phyloP scores from a whole-genome alignment of 768 basidiomycete species.

The Tubosaeta sp. region DNA sequence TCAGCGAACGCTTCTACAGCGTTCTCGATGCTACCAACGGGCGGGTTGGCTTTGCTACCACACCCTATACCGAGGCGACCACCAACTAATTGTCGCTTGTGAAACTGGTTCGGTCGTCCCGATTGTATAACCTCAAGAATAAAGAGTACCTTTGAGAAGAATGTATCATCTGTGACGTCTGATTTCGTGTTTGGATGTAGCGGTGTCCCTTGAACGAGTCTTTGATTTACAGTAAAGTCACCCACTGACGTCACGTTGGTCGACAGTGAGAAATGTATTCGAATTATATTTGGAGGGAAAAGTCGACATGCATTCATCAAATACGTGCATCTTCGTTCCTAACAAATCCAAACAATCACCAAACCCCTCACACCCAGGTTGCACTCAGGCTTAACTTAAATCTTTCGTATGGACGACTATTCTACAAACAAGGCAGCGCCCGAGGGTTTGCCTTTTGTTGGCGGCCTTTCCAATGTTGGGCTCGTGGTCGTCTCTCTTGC shows the following conservation, averaged over 20 bases:
- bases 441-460: constrained; percentile 34
- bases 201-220: too few species aligned
- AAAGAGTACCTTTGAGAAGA: too few species aligned
- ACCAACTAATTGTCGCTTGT: neutral
- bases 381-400: too few species aligned
- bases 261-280: too few species aligned
- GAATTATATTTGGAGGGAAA: too few species aligned
- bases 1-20: constrained; percentile 1
- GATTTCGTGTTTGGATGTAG: too few species aligned
- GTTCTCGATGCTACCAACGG: neutral
- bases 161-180: too few species aligned
- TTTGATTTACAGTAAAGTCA: too few species aligned
- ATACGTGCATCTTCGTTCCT: constrained; percentile 2
- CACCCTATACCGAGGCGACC: neutral
- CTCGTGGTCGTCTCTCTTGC: constrained; percentile 41
- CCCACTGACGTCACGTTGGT: too few species aligned
- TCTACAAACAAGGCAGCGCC: constrained; percentile 21
- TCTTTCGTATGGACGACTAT: constrained; percentile 11
- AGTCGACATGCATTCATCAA: too few species aligned
- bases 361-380: neutral
- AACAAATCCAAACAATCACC: constrained; percentile 22
- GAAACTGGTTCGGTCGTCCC: too few species aligned
- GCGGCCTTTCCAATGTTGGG: constrained; percentile 37
- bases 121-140: too few species aligned
- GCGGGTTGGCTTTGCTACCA: neutral